Base-by-base conservation (phyloP, 768 basidiomycete genomes). In the Lactarius psammicola region DNA sequence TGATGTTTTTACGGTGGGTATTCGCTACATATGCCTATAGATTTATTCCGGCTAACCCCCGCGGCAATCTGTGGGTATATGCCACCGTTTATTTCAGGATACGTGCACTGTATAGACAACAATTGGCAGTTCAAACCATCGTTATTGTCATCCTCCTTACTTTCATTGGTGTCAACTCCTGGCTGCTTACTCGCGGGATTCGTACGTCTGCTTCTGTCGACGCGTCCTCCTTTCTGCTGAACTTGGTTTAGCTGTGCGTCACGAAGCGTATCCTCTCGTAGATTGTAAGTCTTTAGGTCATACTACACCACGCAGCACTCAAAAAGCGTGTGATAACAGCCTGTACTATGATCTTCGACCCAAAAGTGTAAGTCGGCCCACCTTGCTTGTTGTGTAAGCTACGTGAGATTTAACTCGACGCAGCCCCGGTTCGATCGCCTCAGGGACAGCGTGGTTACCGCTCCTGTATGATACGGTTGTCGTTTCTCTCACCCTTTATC, bases 1-100 rank as follows among this genome's bases (percentile, higher is more conserved):
- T 87, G 84, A 85, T 87, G 85, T 75, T 85, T 28, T 67, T 86
- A 3, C 82, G 85, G 77, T 79, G 66, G 71, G 76, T 42, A 15
- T 56, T 17, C n/a, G 28, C 20, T 8, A 33, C 23, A 5, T 9
- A 20, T 13, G 40, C 10, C 9, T 8, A 56, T 44, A 44, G 36
- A 38, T 23, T 46, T 10, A 46, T 46, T n/a, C n/a, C 23, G 23
- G n/a, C 13, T 10, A 26, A 23, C 1, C 2, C 23, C 42, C 17
- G n/a, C 36, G 26, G 13, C 1, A 33, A 26, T 31, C 28, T 34
- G 31, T 49, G 23, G 34, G 4, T 55, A n/a, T 15, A 49, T 38
- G 26, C 33, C 36, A 23, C n/a, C 2, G 15, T 17, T 33, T 20
- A n/a, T 7, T 23, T 23, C 64, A 72, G 75, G 4, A 70, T 80